These are phyloP conservation scores for Coniochaeta hoffmannii DNA, from an alignment of 2,329 filamentous ascomycete species.

Conservation along the genomic window DNA sequence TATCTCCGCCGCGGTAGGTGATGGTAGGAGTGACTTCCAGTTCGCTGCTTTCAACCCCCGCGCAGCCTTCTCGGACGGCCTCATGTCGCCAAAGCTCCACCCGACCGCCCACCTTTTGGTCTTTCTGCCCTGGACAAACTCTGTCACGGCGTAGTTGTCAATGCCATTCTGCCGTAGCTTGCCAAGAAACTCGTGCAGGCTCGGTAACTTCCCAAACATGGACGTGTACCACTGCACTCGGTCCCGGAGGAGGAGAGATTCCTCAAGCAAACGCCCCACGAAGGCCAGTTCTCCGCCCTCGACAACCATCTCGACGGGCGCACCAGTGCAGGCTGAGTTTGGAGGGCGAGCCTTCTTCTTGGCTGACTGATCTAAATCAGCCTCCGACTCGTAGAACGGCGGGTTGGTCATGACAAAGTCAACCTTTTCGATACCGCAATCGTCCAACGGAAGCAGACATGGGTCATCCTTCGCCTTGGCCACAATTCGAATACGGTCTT, in stretches of 20 bases:
- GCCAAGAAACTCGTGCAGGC: slow-evolving; percentile 55
- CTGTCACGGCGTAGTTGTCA: slow-evolving; percentile 74
- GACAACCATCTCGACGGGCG: slow-evolving; percentile 78
- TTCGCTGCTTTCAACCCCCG: slow-evolving; percentile 32
- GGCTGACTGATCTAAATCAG: slow-evolving; percentile 61
- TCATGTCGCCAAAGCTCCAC: slow-evolving; percentile 70
- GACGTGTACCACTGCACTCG: slow-evolving; percentile 80
- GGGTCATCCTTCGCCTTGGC: slow-evolving; percentile 39
- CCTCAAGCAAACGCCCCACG: slow-evolving; percentile 62
- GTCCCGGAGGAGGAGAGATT: slow-evolving; percentile 27
- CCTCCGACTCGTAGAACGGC: slow-evolving; percentile 76
- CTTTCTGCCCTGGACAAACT: slow-evolving; percentile 68
- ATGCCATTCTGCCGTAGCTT: slow-evolving; percentile 49
- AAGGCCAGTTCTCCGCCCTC: slow-evolving; percentile 73
- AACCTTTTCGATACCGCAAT: slow-evolving; percentile 41
- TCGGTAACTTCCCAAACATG: slow-evolving; percentile 79
- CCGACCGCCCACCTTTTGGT: slow-evolving; percentile 82
- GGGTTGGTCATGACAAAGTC: slow-evolving; percentile 93
- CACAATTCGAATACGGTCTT: slow-evolving; percentile 57
- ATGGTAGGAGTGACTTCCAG: slow-evolving; percentile 37
- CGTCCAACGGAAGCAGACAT: slow-evolving; percentile 55
- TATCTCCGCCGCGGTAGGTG: slow-evolving; percentile 29
- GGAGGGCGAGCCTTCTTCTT: slow-evolving; percentile 60
- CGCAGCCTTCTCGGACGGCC: slow-evolving; percentile 47
- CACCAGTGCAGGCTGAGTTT: slow-evolving; percentile 68